Base-by-base conservation (phyloP, 805 yeast species). In the Candida saitoana region DNA sequence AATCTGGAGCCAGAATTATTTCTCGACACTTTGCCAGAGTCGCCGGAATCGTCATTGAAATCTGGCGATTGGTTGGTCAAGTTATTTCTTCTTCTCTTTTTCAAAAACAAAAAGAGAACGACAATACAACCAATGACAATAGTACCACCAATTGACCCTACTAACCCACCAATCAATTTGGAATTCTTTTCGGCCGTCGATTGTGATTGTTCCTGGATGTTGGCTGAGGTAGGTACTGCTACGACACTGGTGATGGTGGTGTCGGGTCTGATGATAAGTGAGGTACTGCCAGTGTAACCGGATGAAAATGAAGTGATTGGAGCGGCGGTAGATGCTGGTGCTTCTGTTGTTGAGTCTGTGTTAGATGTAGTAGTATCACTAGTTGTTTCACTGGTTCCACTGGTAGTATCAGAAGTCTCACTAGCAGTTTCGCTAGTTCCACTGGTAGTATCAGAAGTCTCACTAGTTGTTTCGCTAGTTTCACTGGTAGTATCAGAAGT, bases 71-170 rank as follows among this genome's bases (percentile, higher is more conserved):
- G 73, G 53, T 69, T 69, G 34, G 66, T 63, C 27, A 65, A 46
- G 18, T 55, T 39, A 12, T 49, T 48, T 34, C 52, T 50, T 47
- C 57, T 58, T 27, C 69, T 52, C 40, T 53, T 59, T 45, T 58
- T 67, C 49, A 67, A 52, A 44, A 65, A 62, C 30, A 69, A 49
- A 41, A 68, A 61, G 14, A 69, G 45, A 9, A 63, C 56, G 8
- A 67, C 71, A 15, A 67, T 45, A 2, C 57, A 54, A 0, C 70
- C 72, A 34, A 69, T 61, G n/a, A 67, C 55, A 19, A 69, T 60
- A 15, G 70, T 59, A 9, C 75, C 75, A n/a, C 74, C 75, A 18
- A 69, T 62, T 2, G 72, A 66, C 0, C 75, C 75, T n/a, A 69
- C 74, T 12, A 69, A 52, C 1, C 75, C 74, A 3, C 75, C 75